Conservation (phyloP, 208 protist genomes). For the Acanthamoeba culbertsoni region DNA sequence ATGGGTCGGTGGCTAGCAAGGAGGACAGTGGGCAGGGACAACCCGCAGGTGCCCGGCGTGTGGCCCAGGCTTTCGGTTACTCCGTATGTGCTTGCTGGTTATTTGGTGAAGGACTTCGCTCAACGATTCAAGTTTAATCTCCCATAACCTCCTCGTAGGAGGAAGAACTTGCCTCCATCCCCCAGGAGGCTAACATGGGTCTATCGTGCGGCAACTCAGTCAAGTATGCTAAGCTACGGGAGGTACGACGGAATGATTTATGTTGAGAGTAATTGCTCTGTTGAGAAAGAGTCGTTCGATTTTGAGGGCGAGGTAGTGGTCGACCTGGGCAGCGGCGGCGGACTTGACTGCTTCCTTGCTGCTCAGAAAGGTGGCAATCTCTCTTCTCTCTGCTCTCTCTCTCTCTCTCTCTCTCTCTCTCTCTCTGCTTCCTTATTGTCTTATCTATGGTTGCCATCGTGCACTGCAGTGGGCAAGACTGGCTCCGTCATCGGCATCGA, state of each 20-base stretch:
- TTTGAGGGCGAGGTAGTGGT: background rate
- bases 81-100: background rate
- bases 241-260: too few species aligned
- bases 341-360: constrained; percentile 11
- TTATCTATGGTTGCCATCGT: background rate
- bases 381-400: too few species aligned
- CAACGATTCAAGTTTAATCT: background rate
- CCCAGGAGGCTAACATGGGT: background rate
- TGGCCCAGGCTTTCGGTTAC: constrained; percentile 1
- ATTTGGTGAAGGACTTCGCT: background rate
- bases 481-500: background rate
- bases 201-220: constrained; percentile 30
- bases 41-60: background rate
- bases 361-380: background rate
- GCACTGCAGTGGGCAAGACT: background rate
- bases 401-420: too few species aligned
- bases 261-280: too few species aligned
- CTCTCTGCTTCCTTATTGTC: too few species aligned
- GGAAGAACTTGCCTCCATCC: background rate
- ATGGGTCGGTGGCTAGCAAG: background rate
- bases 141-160: background rate
- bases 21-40: background rate
- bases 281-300: background rate
- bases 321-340: background rate
- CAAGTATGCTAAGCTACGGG: constrained; percentile 3